Evolutionary conservation across 2,329 filamentous ascomycete genomes (phyloP).

Genomic region (Aspergillus udagawae): DNA sequence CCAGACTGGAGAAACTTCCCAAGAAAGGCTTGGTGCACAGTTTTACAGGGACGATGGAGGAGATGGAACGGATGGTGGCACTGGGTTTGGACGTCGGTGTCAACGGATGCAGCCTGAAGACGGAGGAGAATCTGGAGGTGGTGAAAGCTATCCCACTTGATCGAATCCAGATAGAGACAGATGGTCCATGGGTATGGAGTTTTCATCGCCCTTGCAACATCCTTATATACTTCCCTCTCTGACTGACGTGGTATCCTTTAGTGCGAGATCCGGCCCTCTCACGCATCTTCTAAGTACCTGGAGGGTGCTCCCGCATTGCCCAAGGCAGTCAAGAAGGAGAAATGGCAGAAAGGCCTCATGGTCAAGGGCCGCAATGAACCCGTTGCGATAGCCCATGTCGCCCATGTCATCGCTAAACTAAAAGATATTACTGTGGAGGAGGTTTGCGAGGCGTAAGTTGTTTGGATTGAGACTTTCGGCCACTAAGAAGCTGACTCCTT

Average conservation of each 20-base stretch:
- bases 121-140: conserved; percentile 80
- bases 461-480: not conserved
- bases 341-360: conserved; percentile 81
- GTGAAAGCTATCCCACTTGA: conserved; percentile 75
- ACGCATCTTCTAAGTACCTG: conserved; percentile 75
- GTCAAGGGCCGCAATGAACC: conserved; percentile 95
- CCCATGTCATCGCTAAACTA: conserved; percentile 80
- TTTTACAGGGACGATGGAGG: conserved; percentile 83
- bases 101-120: conserved; percentile 96
- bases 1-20: conserved; percentile 61
- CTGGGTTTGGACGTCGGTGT: conserved; percentile 88
- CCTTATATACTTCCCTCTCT: not conserved
- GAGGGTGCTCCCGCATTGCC: conserved; percentile 67
- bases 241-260: conserved; percentile 15
- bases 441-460: conserved; percentile 70
- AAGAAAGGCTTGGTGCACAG: conserved; percentile 85
- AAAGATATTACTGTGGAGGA: conserved; percentile 76
- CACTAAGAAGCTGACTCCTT: conserved; percentile 18
- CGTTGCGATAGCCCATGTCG: conserved; percentile 78
- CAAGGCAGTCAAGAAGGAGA: conserved; percentile 92
- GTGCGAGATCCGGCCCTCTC: conserved; percentile 88
- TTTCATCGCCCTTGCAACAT: not conserved
- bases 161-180: conserved; percentile 87
- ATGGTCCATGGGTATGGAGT: conserved; percentile 71
- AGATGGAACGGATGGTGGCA: conserved; percentile 75